These are phyloP conservation scores for Coniochaeta ligniaria DNA, from an alignment of 2,329 filamentous ascomycete genomes.

Conservation along the genomic window DNA sequence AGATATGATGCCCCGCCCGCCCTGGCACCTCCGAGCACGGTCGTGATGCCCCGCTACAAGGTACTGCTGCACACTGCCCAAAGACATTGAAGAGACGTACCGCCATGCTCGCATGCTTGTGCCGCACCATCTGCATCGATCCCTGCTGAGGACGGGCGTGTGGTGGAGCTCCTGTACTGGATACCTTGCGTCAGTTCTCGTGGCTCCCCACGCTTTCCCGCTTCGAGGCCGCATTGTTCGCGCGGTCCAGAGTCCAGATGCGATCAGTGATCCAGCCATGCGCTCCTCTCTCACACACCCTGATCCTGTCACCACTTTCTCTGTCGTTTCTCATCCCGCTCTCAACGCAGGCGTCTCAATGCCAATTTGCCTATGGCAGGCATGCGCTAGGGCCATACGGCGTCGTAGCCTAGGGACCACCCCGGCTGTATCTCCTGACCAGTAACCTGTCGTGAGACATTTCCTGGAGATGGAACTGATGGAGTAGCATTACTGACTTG, in stretches of 20 bases:
- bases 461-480: neutral
- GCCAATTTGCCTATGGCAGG: neutral
- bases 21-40: neutral
- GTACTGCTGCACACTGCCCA: no score
- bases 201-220: conserved; percentile 2
- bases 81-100: no score
- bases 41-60: neutral
- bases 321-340: conserved; percentile 1
- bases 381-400: neutral
- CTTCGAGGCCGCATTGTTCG: neutral
- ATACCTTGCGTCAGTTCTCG: neutral
- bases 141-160: neutral
- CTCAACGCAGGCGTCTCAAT: neutral
- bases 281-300: neutral
- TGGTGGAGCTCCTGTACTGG: neutral
- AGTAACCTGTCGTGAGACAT: neutral
- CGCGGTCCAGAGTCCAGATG: neutral
- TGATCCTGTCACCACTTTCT: neutral
- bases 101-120: neutral
- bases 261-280: no score
- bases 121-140: neutral
- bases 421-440: neutral
- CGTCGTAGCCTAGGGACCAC: neutral
- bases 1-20: neutral
- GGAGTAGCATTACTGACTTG: neutral